A percentile compares a stretch with the other conserved stretches of the same genome.
Evolutionary conservation across 2,329 filamentous ascomycete species (phyloP).

Genomic region (Pseudogymnoascus sp.): DNA sequence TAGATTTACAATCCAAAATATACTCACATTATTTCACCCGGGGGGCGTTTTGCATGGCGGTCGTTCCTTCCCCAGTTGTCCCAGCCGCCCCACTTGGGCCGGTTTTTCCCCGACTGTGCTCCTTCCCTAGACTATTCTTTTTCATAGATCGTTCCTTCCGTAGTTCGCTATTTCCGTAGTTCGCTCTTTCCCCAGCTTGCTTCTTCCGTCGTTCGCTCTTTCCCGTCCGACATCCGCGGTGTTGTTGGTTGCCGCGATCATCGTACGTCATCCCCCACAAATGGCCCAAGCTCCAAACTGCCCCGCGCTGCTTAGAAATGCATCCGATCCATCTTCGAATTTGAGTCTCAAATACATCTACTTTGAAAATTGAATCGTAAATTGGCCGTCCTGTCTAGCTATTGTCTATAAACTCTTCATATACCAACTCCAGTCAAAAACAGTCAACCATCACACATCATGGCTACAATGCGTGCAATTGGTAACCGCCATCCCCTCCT

Average conservation of each 20-base stretch:
- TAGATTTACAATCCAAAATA: not conserved
- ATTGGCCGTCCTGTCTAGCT: not conserved
- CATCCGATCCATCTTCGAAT: not conserved
- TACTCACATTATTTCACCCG: not conserved
- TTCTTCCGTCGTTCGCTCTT: not conserved
- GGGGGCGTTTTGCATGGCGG: not conserved
- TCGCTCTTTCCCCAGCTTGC: not conserved
- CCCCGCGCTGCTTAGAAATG: conserved; percentile 7
- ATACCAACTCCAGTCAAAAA: not conserved
- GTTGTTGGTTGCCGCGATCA: not conserved
- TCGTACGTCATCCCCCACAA: not conserved
- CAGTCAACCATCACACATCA: not conserved
- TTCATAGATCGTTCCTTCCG: not conserved
- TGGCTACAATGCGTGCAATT: conserved; percentile 10
- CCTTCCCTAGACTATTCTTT: not conserved
- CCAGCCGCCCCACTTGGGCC: not conserved
- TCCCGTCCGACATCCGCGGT: not conserved
- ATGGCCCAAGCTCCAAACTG: conserved; percentile 4
- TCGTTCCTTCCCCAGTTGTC: not conserved
- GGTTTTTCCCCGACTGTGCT: not conserved
- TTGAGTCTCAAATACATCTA: not conserved
- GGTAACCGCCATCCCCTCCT: not conserved
- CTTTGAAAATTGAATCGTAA: not conserved
- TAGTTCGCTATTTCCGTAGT: not conserved
- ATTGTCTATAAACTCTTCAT: not conserved